Evolutionary conservation across 352 stramenopile genomes (phyloP).

Genomic region (Pythium monospermum): DNA sequence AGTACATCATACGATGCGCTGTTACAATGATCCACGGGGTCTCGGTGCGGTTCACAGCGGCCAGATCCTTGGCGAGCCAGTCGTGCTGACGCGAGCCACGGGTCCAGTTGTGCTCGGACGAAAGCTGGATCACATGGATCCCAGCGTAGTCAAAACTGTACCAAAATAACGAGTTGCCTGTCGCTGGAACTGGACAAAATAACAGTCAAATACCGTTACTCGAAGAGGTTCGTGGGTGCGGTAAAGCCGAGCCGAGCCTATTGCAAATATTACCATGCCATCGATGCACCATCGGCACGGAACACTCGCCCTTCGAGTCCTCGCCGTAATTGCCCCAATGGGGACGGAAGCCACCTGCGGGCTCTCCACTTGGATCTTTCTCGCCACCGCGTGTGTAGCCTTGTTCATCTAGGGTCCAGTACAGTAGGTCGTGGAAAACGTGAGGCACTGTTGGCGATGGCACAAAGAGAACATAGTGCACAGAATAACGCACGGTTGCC

Average conservation of each 20-base stretch:
- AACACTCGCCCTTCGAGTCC: conserved; percentile 62
- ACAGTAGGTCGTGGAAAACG: too few species aligned
- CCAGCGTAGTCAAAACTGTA: conserved; percentile 88
- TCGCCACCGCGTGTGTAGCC: conserved; percentile 54
- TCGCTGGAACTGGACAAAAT: conserved; percentile 37
- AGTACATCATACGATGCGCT: conserved; percentile 85
- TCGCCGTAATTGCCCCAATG: conserved; percentile 60
- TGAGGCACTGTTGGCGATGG: too few species aligned
- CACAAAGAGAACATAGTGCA: too few species aligned
- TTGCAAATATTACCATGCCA: conserved; percentile 49
- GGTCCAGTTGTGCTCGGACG: conserved; percentile 87
- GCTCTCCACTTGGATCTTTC: conserved; percentile 47
- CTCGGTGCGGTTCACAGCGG: conserved; percentile 61
- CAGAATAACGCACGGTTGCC: conserved; percentile 58
- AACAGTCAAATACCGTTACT: background rate
- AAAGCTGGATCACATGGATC: conserved; percentile 89
- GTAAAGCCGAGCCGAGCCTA: background rate
- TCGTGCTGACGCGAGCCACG: conserved; percentile 79
- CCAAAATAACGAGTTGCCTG: conserved; percentile 72
- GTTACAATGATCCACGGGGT: conserved; percentile 92
- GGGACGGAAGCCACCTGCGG: conserved; percentile 51
- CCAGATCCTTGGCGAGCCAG: conserved; percentile 82
- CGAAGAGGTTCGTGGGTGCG: too few species aligned
- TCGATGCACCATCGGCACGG: conserved; percentile 60
- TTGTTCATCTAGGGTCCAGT: conserved; percentile 55